Evolutionary conservation across 257 asterid species (phyloP).

Genomic region (Leonotis leonurus): DNA sequence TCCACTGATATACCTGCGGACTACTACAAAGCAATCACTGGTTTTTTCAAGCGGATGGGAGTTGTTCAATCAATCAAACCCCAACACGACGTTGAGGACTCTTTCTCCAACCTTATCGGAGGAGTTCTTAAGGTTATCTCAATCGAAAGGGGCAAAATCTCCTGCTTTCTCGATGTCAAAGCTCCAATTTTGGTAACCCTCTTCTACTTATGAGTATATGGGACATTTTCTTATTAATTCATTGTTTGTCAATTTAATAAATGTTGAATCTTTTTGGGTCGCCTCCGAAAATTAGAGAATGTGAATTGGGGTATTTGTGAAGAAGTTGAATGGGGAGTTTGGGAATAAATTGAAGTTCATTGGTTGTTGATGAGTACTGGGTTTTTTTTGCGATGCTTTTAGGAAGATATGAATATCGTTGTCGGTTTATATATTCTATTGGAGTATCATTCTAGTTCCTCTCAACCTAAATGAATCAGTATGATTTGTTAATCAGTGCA

Average conservation of each 20-base stretch:
- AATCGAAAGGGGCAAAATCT: constrained; percentile 53
- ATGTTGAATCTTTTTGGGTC: not conserved
- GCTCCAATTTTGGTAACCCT: constrained; percentile 54
- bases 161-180: constrained; percentile 57
- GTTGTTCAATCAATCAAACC: constrained; percentile 23
- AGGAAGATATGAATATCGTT: too few species aligned
- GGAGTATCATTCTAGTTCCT: not conserved
- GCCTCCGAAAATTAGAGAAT: not conserved
- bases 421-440: too few species aligned
- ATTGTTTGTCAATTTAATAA: not conserved
- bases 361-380: not conserved
- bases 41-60: constrained; percentile 25
- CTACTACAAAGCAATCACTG: not conserved
- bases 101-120: constrained; percentile 51
- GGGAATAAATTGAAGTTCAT: not conserved
- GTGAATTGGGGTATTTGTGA: not conserved
- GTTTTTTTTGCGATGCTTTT: too few species aligned
- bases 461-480: not conserved
- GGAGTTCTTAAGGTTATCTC: constrained; percentile 47
- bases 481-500: not conserved
- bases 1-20: constrained; percentile 21
- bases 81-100: constrained; percentile 35
- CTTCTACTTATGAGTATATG: not conserved
- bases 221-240: not conserved
- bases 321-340: not conserved